Evolutionary conservation across 495 filamentous ascomycete species (phyloP).

Genomic region (Neurospora africana): DNA sequence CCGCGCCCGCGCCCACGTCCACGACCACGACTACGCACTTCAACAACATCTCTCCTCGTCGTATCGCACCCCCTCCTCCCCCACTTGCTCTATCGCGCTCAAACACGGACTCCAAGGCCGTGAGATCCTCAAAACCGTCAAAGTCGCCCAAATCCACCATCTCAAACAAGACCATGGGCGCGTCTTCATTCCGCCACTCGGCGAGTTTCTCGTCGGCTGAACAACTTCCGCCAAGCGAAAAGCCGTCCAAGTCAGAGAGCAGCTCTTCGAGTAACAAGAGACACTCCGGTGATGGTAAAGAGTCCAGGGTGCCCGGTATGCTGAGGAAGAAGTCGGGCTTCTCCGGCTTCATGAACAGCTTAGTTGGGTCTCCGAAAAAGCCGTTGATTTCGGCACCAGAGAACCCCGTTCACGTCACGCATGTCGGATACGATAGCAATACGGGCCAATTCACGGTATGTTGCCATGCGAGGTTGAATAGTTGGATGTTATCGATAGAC

Average conservation of each 20-base stretch:
- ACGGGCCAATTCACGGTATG: slow-evolving; percentile 94
- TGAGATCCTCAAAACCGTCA: slow-evolving; percentile 26
- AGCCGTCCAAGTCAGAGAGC: slow-evolving; percentile 47
- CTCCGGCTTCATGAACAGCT: slow-evolving; percentile 86
- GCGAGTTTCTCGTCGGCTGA: slow-evolving; percentile 64
- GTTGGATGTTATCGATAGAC: slow-evolving; percentile 11
- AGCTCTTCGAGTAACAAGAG: slow-evolving; percentile 56
- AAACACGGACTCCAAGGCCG: slow-evolving; percentile 43
- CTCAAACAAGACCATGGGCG: neutral
- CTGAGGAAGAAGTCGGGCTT: slow-evolving; percentile 87
- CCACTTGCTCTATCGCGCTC: slow-evolving; percentile 46
- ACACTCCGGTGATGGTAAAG: slow-evolving; percentile 73
- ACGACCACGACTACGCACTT: neutral
- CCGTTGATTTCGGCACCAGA: slow-evolving; percentile 91
- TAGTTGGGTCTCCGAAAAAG: slow-evolving; percentile 80
- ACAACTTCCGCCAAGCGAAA: slow-evolving; percentile 35
- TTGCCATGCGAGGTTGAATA: slow-evolving; percentile 12
- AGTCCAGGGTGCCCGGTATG: slow-evolving; percentile 42
- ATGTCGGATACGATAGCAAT: slow-evolving; percentile 93
- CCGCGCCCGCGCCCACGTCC: slow-evolving; percentile 22
- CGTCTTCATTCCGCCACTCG: slow-evolving; percentile 61
- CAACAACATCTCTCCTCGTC: slow-evolving; percentile 22
- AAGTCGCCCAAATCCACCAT: neutral
- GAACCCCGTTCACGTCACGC: slow-evolving; percentile 95
- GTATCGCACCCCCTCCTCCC: slow-evolving; percentile 36